phyloP scores from a whole-genome alignment of 2,329 filamentous ascomycete species.

The Ramularia endophylla region DNA sequence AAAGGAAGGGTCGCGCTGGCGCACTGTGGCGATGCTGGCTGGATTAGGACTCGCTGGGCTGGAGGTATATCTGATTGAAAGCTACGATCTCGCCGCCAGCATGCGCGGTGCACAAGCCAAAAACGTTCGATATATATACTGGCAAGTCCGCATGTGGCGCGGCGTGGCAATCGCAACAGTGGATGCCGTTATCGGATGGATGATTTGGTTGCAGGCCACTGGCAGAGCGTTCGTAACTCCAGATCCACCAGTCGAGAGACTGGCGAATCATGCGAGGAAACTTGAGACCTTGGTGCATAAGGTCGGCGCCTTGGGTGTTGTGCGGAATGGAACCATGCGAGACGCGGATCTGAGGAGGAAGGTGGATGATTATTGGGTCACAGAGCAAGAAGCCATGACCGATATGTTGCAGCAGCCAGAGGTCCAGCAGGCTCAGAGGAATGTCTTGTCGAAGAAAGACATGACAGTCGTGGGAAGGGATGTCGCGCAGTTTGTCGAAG shows the following conservation, averaged over 20 bases:
- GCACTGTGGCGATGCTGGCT: slow-evolving; percentile 60
- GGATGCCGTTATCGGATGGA: slow-evolving; percentile 56
- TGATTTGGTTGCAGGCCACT: slow-evolving; percentile 72
- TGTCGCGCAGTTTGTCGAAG: slow-evolving; percentile 54
- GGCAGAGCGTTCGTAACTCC: slow-evolving; percentile 68
- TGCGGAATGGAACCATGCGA: slow-evolving; percentile 72
- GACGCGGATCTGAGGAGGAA: slow-evolving; percentile 64
- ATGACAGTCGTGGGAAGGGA: slow-evolving; percentile 56
- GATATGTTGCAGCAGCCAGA: slow-evolving; percentile 74
- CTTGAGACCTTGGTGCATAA: slow-evolving; percentile 59
- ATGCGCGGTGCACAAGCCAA: slow-evolving; percentile 51
- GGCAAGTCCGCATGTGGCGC: slow-evolving; percentile 60
- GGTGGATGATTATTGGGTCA: slow-evolving; percentile 70
- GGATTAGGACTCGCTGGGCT: slow-evolving; percentile 52
- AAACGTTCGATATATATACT: slow-evolving; percentile 67
- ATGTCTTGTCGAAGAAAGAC: slow-evolving; percentile 60
- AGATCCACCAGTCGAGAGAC: slow-evolving; percentile 56
- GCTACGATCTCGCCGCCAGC: slow-evolving; percentile 62
- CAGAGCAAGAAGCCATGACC: slow-evolving; percentile 65
- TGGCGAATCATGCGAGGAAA: slow-evolving; percentile 53
- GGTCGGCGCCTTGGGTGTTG: slow-evolving; percentile 64
- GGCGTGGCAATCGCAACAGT: slow-evolving; percentile 58
- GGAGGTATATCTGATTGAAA: slow-evolving; percentile 61
- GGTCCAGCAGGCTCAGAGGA: slow-evolving; percentile 64
- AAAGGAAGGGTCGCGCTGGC: slow-evolving; percentile 60